Evolutionary conservation across 305 asterid genomes (phyloP), one percentile per base, ranked within the genome.

Genomic region (Plantago coronopus): DNA sequence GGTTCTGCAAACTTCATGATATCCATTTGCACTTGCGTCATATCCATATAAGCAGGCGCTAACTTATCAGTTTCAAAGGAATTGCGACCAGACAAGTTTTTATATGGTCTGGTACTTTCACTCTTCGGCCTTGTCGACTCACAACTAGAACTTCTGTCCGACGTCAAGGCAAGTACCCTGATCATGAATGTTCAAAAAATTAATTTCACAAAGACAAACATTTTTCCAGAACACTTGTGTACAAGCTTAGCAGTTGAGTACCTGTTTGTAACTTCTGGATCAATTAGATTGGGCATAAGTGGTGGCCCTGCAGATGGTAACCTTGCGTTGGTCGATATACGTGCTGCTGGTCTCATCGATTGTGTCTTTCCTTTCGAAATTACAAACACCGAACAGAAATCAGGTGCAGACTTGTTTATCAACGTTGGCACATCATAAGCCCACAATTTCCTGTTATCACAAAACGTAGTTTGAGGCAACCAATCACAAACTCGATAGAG

Each of bases 371-470:
- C 89, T 50, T 75, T 82, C 3, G 83, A 49, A 49, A 86, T 77
- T 20, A 84, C 86, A 48, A 84, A 81, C 18, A 86, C 87, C 0
- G 94, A 75, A 59, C 95, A 86, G 56, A 73, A 84, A 25, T 82
- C 91, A 0, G 94, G 97, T n/a, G 94, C 97, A 29, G 76, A 69
- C 73, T 83, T 86, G 80, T 79, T 83, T 62, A 89, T 69, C 49
- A 72, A 29, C 18, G 94, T 76, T 55, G 95, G 79, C 63, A 86
- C 78, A 66, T 82, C 95, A 8, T 59, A 65, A 48, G 68, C 63
- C 86, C 86, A 84, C 65, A 84, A 79, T 65, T 73, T 83, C 76
- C 95, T 83, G 68, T 50, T 21, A 13, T 37, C 47, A 53, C 42
- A 59, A 54, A 47, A 27, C 19, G 17, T 17, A 37, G 48, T 48